A percentile compares a stretch with the other conserved stretches of the same genome.
Conservation (phyloP, 2,329 filamentous ascomycete genomes). For the Claviceps arundinis region DNA sequence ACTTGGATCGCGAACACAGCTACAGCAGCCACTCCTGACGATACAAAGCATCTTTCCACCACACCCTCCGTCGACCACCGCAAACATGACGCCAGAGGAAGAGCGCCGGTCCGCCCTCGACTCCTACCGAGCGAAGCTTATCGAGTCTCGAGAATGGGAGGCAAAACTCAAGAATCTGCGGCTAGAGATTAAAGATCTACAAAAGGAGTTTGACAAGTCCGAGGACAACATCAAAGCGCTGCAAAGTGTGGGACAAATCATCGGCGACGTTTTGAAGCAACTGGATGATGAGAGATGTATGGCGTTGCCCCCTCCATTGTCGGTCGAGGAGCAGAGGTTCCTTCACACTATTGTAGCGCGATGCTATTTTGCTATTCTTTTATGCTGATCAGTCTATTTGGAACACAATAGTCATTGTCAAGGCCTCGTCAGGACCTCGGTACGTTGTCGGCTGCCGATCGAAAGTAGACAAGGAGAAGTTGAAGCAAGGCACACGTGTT, state of each 20-base stretch:
- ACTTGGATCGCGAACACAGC: neutral
- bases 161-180: conserved; percentile 90
- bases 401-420: conserved; percentile 74
- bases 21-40: neutral
- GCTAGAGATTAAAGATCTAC: conserved; percentile 88
- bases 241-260: conserved; percentile 98
- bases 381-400: conserved; percentile 2
- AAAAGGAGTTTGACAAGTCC: conserved; percentile 90
- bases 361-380: neutral
- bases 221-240: conserved; percentile 99
- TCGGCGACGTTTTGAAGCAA: conserved; percentile 97
- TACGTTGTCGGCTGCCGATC: conserved; percentile 98
- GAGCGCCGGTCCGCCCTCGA: conserved; percentile 58
- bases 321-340: neutral
- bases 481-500: conserved; percentile 96
- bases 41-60: neutral
- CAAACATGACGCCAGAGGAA: conserved; percentile 38
- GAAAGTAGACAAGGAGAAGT: conserved; percentile 92
- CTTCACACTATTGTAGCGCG: neutral
- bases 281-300: conserved; percentile 96
- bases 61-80: neutral
- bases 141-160: conserved; percentile 98
- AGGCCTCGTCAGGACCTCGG: conserved; percentile 90
- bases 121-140: conserved; percentile 66
- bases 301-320: conserved; percentile 17